Conservation (phyloP, 1,139 yeast genomes). For the Sugiyamaella sp. region DNA sequence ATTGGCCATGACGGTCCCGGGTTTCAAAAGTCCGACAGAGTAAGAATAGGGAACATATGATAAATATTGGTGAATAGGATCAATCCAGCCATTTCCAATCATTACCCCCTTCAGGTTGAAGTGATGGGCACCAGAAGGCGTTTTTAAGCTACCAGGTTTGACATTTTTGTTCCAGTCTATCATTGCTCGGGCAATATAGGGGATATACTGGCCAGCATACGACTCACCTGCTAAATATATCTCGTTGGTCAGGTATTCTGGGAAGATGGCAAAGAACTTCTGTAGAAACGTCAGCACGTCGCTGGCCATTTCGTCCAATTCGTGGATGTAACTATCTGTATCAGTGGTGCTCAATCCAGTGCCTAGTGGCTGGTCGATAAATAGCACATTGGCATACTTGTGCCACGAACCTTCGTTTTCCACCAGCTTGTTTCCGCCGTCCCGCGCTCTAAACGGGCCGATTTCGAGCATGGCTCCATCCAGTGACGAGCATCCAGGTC, state of each 20-base stretch:
- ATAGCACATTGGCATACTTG: slow-evolving; percentile 72
- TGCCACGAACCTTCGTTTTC: slow-evolving; percentile 84
- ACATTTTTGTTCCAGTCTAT: slow-evolving; percentile 50
- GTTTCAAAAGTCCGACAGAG: slow-evolving; percentile 58
- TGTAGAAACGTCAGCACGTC: slow-evolving; percentile 70
- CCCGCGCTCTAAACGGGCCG: slow-evolving; percentile 78
- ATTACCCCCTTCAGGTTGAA: slow-evolving; percentile 66
- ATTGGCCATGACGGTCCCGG: slow-evolving; percentile 35
- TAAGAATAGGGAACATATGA: slow-evolving; percentile 77
- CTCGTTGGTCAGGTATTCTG: slow-evolving; percentile 67
- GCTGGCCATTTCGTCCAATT: slow-evolving; percentile 55
- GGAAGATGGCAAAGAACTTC: slow-evolving; percentile 70
- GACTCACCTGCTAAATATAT: slow-evolving; percentile 91
- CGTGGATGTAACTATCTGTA: slow-evolving; percentile 57
- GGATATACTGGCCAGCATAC: slow-evolving; percentile 96
- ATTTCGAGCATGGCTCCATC: slow-evolving; percentile 95
- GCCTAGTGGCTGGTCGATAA: slow-evolving; percentile 94
- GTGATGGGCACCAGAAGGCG: slow-evolving; percentile 2
- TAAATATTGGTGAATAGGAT: slow-evolving; percentile 81
- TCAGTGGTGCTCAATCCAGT: slow-evolving; percentile 77
- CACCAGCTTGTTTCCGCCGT: slow-evolving; percentile 49
- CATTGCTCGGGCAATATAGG: slow-evolving; percentile 75
- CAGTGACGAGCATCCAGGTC: slow-evolving; percentile 91
- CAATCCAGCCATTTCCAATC: slow-evolving; percentile 97
- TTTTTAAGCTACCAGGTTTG: slow-evolving; percentile 19